These are phyloP conservation scores for Russula virescens DNA, from an alignment of 768 basidiomycete genomes.

Conservation along the genomic window DNA sequence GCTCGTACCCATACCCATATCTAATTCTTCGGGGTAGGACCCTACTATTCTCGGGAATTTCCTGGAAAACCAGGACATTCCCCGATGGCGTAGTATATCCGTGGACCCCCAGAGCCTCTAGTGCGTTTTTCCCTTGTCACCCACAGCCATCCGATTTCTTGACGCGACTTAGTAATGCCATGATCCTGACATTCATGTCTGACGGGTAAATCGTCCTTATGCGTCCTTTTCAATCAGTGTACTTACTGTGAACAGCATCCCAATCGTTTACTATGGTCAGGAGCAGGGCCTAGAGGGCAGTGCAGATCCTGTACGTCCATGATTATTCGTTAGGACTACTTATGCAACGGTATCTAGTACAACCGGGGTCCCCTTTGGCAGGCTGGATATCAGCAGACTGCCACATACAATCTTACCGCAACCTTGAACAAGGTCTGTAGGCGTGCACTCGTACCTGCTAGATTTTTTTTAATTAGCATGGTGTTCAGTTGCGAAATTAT, in stretches of 20 bases:
- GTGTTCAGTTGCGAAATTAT: conserved; percentile 54
- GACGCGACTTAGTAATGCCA: conserved; percentile 51
- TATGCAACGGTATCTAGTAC: conserved; percentile 35
- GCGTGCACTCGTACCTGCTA: not conserved
- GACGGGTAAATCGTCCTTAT: conserved; percentile 44
- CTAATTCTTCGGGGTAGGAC: conserved; percentile 28
- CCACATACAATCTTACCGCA: conserved; percentile 51
- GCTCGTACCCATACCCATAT: not conserved
- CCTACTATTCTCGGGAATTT: conserved; percentile 59
- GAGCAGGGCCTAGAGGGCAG: conserved; percentile 65
- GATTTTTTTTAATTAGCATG: not conserved
- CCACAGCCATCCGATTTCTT: not conserved
- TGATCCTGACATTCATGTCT: conserved; percentile 68
- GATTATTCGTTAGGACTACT: not conserved
- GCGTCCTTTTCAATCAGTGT: not conserved
- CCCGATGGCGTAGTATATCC: conserved; percentile 66
- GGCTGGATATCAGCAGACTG: conserved; percentile 54
- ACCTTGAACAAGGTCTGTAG: conserved; percentile 50
- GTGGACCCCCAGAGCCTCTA: conserved; percentile 69
- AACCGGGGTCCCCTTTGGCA: conserved; percentile 78
- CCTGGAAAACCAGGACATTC: conserved; percentile 72
- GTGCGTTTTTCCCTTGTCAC: conserved; percentile 34
- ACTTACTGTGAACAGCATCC: conserved; percentile 40
- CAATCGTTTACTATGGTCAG: conserved; percentile 78
- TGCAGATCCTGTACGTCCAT: conserved; percentile 52